These are phyloP conservation scores for Sporothrix humicola DNA, from an alignment of 2,329 filamentous ascomycete species.

Conservation along the genomic window DNA sequence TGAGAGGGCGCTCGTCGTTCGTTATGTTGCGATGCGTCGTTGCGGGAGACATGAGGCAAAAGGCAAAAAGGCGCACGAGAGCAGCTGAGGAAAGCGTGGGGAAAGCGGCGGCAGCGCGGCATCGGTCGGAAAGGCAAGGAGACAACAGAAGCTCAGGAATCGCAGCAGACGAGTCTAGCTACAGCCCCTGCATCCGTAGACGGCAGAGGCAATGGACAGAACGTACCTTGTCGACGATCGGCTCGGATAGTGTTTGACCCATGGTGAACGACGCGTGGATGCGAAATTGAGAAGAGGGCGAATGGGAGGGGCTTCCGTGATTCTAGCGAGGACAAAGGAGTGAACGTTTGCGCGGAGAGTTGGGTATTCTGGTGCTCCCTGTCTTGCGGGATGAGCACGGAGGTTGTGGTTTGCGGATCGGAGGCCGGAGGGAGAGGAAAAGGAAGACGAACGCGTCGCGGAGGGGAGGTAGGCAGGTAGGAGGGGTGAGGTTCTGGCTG, in stretches of 20 bases:
- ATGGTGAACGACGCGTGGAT: conserved; percentile 59
- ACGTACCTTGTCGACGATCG: conserved; percentile 97
- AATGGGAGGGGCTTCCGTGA: conserved; percentile 2
- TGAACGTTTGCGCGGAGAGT: neutral
- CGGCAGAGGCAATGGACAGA: conserved; percentile 31
- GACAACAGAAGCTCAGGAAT: neutral
- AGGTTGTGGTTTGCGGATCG: conserved; percentile 25
- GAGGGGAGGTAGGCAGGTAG: conserved; percentile 42
- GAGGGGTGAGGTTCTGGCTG: conserved; percentile 38
- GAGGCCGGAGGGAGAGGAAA: conserved; percentile 28
- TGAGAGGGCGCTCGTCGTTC: neutral
- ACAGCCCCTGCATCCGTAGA: neutral
- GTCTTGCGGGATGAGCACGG: conserved; percentile 13
- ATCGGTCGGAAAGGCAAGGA: conserved; percentile 9
- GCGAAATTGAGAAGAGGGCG: conserved; percentile 16
- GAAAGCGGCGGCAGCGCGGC: conserved; percentile 13
- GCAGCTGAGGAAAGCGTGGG: conserved; percentile 9
- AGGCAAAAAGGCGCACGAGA: conserved; percentile 27
- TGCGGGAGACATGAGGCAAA: neutral
- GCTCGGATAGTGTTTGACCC: conserved; percentile 99
- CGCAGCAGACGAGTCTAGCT: conserved; percentile 5
- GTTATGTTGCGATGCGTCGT: conserved; percentile 12
- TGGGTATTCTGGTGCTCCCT: conserved; percentile 25
- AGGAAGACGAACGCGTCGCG: conserved; percentile 40
- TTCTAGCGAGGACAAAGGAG: conserved; percentile 23